These are phyloP conservation scores for Aspergillus fumigatus DNA, from an alignment of 2,329 filamentous ascomycete genomes.

Conservation along the genomic window DNA sequence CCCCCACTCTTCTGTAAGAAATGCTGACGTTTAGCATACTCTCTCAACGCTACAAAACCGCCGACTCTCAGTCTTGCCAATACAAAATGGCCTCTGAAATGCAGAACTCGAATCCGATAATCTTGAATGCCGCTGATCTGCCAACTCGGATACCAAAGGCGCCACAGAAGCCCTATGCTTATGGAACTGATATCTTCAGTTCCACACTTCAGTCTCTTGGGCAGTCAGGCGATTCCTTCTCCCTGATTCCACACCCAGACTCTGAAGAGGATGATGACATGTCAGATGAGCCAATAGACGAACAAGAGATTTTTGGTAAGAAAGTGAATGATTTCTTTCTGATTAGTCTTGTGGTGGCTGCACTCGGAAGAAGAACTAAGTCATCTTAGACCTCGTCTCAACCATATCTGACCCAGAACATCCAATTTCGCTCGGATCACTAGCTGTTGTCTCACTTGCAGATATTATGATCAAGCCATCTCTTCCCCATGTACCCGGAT, in stretches of 20 bases:
- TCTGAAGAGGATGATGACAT: constrained; percentile 54
- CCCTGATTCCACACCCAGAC: constrained; percentile 29
- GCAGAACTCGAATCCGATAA: constrained; percentile 74
- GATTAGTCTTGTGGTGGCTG: not conserved
- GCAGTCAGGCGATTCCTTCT: constrained; percentile 48
- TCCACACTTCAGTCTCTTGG: constrained; percentile 48
- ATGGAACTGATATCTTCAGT: constrained; percentile 46
- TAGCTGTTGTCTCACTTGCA: constrained; percentile 92
- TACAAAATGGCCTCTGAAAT: constrained; percentile 30
- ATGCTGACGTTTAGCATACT: not conserved
- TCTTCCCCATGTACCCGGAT: constrained; percentile 52
- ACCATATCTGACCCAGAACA: constrained; percentile 96
- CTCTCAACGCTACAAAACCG: not conserved
- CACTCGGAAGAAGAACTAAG: not conserved
- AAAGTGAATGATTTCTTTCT: not conserved
- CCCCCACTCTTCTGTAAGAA: not conserved
- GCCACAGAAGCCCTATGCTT: constrained; percentile 39
- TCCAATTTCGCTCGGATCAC: constrained; percentile 83
- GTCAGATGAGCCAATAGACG: constrained; percentile 78
- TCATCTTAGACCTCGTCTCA: constrained; percentile 72
- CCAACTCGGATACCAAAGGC: constrained; percentile 63
- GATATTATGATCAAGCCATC: constrained; percentile 78
- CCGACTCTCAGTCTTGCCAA: not conserved
- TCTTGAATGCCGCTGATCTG: constrained; percentile 81
- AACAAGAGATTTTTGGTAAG: constrained; percentile 91